phyloP scores from a whole-genome alignment of 2,329 filamentous ascomycete species.

The Aspergillus japonicus region DNA sequence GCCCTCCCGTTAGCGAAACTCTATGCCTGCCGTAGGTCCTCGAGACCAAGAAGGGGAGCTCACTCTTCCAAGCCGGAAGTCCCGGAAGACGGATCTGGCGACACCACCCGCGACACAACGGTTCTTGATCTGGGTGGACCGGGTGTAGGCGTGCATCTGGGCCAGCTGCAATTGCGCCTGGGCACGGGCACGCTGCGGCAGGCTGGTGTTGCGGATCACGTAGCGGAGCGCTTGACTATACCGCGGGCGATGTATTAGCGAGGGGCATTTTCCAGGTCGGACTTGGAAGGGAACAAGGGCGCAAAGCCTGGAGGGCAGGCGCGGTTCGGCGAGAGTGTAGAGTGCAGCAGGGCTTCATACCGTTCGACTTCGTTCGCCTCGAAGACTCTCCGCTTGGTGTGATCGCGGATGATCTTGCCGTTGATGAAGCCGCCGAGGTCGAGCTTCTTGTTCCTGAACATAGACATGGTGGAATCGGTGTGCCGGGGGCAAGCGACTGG shows the following conservation, averaged over 20 bases:
- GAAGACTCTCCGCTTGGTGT: slow-evolving; percentile 94
- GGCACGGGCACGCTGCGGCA: slow-evolving; percentile 76
- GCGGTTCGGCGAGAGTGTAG: background rate
- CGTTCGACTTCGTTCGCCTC: slow-evolving; percentile 83
- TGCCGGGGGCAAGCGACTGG: background rate
- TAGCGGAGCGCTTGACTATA: slow-evolving; percentile 86
- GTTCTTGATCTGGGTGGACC: slow-evolving; percentile 90
- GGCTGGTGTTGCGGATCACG: slow-evolving; percentile 86
- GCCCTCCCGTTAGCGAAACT: slow-evolving; percentile 19
- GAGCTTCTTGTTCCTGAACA: slow-evolving; percentile 86
- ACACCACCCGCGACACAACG: slow-evolving; percentile 91
- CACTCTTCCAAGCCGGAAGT: slow-evolving; percentile 90
- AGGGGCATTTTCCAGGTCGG: background rate
- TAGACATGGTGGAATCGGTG: slow-evolving; percentile 60
- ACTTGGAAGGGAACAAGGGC: too few species aligned
- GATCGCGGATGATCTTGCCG: slow-evolving; percentile 82
- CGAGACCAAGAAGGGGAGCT: slow-evolving; percentile 37
- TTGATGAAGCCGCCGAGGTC: slow-evolving; percentile 88
- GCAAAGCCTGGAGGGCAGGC: background rate
- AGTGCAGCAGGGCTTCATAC: slow-evolving; percentile 47
- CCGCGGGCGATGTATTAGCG: background rate
- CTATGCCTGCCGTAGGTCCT: too few species aligned
- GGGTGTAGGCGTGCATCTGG: slow-evolving; percentile 95
- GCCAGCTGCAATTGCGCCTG: slow-evolving; percentile 90
- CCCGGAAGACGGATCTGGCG: slow-evolving; percentile 82